These are phyloP conservation scores for Candida maris DNA, from an alignment of 805 yeast species.

Conservation along the genomic window DNA sequence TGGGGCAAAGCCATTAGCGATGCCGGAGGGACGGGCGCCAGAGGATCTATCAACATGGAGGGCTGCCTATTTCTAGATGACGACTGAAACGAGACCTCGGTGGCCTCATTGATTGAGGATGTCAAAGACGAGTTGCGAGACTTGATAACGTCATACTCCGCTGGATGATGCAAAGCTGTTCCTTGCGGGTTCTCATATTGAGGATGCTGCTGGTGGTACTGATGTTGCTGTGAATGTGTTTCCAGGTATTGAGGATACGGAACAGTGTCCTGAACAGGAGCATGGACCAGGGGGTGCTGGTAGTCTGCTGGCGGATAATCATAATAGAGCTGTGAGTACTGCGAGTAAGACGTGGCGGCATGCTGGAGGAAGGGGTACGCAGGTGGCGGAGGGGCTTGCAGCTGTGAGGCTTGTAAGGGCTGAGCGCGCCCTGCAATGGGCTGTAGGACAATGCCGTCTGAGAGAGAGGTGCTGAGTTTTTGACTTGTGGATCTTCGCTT, in stretches of 20 bases:
- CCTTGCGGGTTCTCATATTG: conserved; percentile 10
- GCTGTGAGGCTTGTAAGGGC: not conserved
- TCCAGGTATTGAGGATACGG: conserved; percentile 6
- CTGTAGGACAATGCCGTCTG: conserved; percentile 4
- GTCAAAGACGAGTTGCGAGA: conserved; percentile 15
- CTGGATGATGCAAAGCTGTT: conserved; percentile 1
- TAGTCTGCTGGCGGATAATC: conserved; percentile 6
- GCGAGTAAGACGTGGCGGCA: conserved; percentile 10
- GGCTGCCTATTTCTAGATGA: conserved; percentile 41
- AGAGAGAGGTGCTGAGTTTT: conserved; percentile 6
- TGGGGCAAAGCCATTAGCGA: conserved; percentile 4
- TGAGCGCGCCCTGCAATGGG: not conserved
- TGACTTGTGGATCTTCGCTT: conserved; percentile 44
- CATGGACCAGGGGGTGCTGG: conserved; percentile 17
- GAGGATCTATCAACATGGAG: conserved; percentile 47
- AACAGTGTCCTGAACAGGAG: conserved; percentile 14
- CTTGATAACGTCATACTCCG: conserved; percentile 12
- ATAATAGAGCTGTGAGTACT: conserved; percentile 12
- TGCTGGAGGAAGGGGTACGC: conserved; percentile 14
- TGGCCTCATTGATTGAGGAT: conserved; percentile 19
- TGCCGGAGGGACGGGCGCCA: conserved; percentile 38
- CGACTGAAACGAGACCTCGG: conserved; percentile 26
- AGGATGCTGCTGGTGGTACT: conserved; percentile 7
- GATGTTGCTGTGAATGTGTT: conserved; percentile 1
- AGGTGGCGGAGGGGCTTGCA: conserved; percentile 1